Evolutionary conservation across 208 protist species (phyloP).

Genomic region (Wallacemonas rigidus): DNA sequence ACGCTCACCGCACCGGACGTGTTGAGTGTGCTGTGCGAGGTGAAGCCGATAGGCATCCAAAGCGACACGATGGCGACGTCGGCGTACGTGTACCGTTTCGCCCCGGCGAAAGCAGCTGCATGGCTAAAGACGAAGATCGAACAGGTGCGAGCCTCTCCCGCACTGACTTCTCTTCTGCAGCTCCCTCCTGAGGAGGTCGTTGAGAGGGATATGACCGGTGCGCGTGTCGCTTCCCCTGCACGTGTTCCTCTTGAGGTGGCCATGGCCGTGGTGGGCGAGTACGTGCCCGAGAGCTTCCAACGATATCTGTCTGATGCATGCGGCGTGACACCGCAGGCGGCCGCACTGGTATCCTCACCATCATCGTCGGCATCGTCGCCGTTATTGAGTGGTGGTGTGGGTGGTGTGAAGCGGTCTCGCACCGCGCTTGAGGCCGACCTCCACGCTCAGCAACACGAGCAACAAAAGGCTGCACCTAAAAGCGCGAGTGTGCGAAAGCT

Average conservation of each 20-base stretch:
- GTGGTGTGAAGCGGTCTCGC: conserved; percentile 12
- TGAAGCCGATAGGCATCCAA: conserved; percentile 23
- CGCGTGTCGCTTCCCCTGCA: not conserved
- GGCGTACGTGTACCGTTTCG: conserved; percentile 60
- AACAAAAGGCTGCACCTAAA: conserved; percentile 24
- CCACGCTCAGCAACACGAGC: not conserved
- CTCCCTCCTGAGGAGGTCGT: conserved; percentile 1
- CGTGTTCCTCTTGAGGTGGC: conserved; percentile 29
- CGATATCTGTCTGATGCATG: conserved; percentile 34
- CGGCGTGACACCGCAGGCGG: conserved; percentile 18
- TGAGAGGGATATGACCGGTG: not conserved
- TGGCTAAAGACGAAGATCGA: conserved; percentile 48
- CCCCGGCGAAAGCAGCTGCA: conserved; percentile 41
- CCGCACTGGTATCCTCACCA: not conserved
- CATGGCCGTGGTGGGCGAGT: conserved; percentile 61
- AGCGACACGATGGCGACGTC: not conserved
- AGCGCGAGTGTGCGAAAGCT: conserved; percentile 55
- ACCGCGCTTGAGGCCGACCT: not conserved
- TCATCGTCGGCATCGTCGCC: conserved; percentile 5
- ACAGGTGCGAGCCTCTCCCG: conserved; percentile 27
- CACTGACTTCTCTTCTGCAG: conserved; percentile 46
- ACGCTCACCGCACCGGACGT: conserved; percentile 38
- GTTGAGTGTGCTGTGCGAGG: conserved; percentile 59
- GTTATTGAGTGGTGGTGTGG: not conserved
- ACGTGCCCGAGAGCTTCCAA: conserved; percentile 49